These are phyloP conservation scores for Cetradonia linearis DNA, from an alignment of 495 filamentous ascomycete genomes.

Conservation along the genomic window DNA sequence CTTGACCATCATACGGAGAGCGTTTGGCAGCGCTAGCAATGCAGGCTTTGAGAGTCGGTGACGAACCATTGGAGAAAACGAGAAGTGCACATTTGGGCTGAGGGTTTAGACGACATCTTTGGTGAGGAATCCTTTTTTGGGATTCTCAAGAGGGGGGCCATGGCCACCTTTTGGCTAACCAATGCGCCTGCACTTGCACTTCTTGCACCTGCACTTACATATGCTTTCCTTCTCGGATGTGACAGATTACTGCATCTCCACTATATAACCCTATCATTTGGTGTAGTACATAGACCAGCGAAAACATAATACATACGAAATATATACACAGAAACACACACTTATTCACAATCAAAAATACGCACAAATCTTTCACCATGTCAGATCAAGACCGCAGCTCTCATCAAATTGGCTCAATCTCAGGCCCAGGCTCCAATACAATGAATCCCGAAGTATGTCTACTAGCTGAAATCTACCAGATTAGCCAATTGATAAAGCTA, in stretches of 20 bases:
- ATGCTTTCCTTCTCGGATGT: too few species aligned
- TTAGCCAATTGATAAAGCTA: background rate
- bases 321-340: background rate
- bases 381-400: background rate
- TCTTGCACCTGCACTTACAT: too few species aligned
- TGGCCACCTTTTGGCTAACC: background rate
- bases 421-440: background rate
- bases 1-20: too few species aligned
- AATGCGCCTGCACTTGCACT: too few species aligned
- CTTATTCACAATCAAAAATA: background rate
- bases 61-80: too few species aligned
- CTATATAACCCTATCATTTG: background rate
- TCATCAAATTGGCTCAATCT: background rate
- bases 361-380: background rate
- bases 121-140: background rate
- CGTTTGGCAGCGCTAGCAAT: too few species aligned
- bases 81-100: too few species aligned
- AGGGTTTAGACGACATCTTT: background rate
- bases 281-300: background rate
- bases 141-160: background rate
- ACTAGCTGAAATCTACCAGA: background rate
- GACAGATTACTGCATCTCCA: too few species aligned
- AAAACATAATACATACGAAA: background rate
- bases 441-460: background rate
- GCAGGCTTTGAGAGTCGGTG: too few species aligned